phyloP scores from a whole-genome alignment of 179 eudicot species.

The Heliamphora pulchella region DNA sequence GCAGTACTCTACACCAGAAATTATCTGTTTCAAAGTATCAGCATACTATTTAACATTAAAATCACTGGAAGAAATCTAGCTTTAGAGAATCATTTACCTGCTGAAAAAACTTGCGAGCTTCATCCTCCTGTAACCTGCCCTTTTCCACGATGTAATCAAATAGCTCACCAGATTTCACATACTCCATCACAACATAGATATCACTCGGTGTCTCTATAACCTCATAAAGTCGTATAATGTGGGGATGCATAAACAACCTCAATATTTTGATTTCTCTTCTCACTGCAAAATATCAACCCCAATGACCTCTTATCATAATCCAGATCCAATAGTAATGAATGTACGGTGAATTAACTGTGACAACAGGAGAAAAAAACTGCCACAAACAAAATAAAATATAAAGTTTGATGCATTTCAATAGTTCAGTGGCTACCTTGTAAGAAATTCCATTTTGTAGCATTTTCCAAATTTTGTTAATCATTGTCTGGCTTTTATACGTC shows the following conservation, averaged over 20 bases:
- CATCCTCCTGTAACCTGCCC: constrained; percentile 88
- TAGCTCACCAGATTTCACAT: constrained; percentile 88
- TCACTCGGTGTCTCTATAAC: constrained; percentile 86
- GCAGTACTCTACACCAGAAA: constrained; percentile 96
- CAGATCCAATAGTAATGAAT: constrained; percentile 7
- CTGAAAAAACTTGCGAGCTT: constrained; percentile 88
- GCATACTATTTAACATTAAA: not conserved
- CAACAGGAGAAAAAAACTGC: not conserved
- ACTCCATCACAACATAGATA: constrained; percentile 90
- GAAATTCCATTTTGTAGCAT: not conserved
- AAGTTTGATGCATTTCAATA: not conserved
- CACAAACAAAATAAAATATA: not conserved
- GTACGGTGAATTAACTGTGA: not conserved
- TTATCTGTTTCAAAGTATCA: constrained; percentile 50
- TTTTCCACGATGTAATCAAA: constrained; percentile 97
- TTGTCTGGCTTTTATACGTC: no score
- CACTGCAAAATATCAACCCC: constrained; percentile 40
- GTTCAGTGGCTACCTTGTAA: not conserved
- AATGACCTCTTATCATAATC: not conserved
- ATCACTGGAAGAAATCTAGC: not conserved
- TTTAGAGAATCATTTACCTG: constrained; percentile 45
- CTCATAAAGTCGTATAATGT: constrained; percentile 88
- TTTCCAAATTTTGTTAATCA: constrained; percentile 1
- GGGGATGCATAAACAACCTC: constrained; percentile 97
- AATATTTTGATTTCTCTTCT: constrained; percentile 88